These are phyloP conservation scores for Middelhovenomyces tepae DNA, from an alignment of 805 yeast species.

Conservation along the genomic window DNA sequence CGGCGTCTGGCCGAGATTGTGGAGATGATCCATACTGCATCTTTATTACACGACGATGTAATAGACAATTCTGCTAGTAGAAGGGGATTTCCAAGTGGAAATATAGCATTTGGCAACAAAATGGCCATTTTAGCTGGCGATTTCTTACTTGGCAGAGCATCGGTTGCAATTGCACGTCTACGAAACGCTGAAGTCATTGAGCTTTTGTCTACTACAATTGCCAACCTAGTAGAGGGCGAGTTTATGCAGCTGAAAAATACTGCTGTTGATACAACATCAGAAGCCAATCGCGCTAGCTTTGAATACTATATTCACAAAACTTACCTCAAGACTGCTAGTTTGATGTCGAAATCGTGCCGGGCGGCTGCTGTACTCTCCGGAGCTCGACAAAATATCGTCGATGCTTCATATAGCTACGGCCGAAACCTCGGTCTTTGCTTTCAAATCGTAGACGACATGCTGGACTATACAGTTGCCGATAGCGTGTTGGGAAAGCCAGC, in stretches of 20 bases:
- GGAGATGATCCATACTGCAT: slow-evolving; percentile 97
- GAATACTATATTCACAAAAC: slow-evolving; percentile 94
- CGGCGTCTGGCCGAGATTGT: slow-evolving; percentile 93
- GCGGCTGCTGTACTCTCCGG: slow-evolving; percentile 92
- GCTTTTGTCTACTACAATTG: slow-evolving; percentile 89
- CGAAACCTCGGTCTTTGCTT: slow-evolving; percentile 89
- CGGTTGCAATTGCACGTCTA: slow-evolving; percentile 86
- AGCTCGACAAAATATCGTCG: slow-evolving; percentile 63
- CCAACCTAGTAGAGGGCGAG: slow-evolving; percentile 96
- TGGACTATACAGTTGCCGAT: slow-evolving; percentile 87
- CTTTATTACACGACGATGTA: slow-evolving; percentile 91
- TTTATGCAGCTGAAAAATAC: slow-evolving; percentile 97
- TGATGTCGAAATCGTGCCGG: slow-evolving; percentile 88
- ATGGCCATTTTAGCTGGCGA: slow-evolving; percentile 98
- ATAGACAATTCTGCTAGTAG: slow-evolving; percentile 81
- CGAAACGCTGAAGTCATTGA: slow-evolving; percentile 97
- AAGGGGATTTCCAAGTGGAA: slow-evolving; percentile 86
- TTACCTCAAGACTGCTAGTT: slow-evolving; percentile 86
- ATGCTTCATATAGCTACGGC: slow-evolving; percentile 84
- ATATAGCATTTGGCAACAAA: slow-evolving; percentile 88
- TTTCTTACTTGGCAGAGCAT: slow-evolving; percentile 88
- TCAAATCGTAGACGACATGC: slow-evolving; percentile 92
- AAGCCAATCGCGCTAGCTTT: slow-evolving; percentile 58
- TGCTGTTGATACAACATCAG: slow-evolving; percentile 44
- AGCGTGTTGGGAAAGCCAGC: slow-evolving; percentile 88